Evolutionary conservation across 1,284 basidiomycete genomes (phyloP), one percentile per base, ranked within the genome.

Genomic region (Cystobasidiaceae sp.): DNA sequence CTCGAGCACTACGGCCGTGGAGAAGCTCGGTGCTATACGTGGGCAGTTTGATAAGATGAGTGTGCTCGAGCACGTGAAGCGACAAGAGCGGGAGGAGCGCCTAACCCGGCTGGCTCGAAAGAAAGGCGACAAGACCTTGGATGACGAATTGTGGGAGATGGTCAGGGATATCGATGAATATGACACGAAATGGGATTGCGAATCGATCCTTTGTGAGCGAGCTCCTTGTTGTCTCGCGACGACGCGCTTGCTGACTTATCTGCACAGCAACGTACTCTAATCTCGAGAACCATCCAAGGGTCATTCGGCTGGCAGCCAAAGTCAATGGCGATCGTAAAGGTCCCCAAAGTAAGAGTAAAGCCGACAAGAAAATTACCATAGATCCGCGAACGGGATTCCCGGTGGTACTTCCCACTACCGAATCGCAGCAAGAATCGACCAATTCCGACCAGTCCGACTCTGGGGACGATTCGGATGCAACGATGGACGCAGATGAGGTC

Each of bases 191-290:
- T 97, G 93, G 93, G 93, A 97, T 75, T 93, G 90, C 66, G 91
- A 97, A 78, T 93, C 90, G 0, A 88, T 97, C 56, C 80, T 97
- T 1, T 86, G 93, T 93, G 75, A 76, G 88, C n/a, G n/a, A n/a
- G n/a, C n/a, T n/a, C n/a, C n/a, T n/a, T n/a, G n/a, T n/a, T 28
- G 21, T 34, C 28, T 30, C 56, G 25, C 13, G 25, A 50, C 62
- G 37, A 68, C 39, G 23, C 23, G 28, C 25, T 17, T 5, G 21
- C 43, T n/a, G n/a, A n/a, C n/a, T n/a, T n/a, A n/a, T n/a, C n/a
- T n/a, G n/a, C 46, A 17, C 73, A 94, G 92, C 87, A n/a, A 96
- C 92, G 0, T 93, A 93, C 75, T 89, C 90, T 17, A 97, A 93
- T 74, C 81, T 94, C 3, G 93, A 94, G 75, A 97, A 97, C 74